Evolutionary conservation across 2,329 filamentous ascomycete species (phyloP).

Genomic region (Raffaelea ambrosiae): DNA sequence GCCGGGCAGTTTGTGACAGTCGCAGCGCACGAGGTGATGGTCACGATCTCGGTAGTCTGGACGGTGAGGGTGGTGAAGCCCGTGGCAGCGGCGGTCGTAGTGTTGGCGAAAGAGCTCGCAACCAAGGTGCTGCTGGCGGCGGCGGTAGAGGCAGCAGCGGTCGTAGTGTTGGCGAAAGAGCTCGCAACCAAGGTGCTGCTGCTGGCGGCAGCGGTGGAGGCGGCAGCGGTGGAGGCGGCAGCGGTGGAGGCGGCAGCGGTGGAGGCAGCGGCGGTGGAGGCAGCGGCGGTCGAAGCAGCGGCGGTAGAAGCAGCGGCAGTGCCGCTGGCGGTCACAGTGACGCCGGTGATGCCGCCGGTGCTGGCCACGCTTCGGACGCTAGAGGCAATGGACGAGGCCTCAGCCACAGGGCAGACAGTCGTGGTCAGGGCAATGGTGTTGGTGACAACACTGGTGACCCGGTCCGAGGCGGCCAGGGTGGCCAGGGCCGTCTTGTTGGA

Average conservation of each 20-base stretch:
- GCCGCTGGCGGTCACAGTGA: not conserved
- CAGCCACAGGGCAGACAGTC: slow-evolving; percentile 33
- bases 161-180: not conserved
- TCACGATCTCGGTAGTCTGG: slow-evolving; percentile 31
- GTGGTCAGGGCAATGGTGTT: slow-evolving; percentile 27
- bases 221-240: not conserved
- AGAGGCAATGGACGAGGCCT: slow-evolving; percentile 27
- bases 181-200: not conserved
- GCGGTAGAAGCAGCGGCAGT: not conserved
- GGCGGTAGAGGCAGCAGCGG: not conserved
- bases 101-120: not conserved
- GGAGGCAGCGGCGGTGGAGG: too few species aligned
- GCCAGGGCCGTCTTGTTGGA: slow-evolving; percentile 25
- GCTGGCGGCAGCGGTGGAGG: not conserved
- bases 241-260: not conserved
- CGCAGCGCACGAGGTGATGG: slow-evolving; percentile 17
- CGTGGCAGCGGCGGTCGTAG: not conserved
- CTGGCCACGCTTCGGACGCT: slow-evolving; percentile 22
- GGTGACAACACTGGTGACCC: slow-evolving; percentile 26
- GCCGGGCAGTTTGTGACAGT: slow-evolving; percentile 18
- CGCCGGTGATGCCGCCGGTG: not conserved
- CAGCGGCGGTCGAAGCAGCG: too few species aligned
- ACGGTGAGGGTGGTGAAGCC: slow-evolving; percentile 30
- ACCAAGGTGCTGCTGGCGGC: not conserved
- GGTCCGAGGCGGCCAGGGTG: slow-evolving; percentile 19